Evolutionary conservation across 2,329 filamentous ascomycete species (phyloP), one percentile per base, ranked within the genome.

Genomic region (Thielaviopsis punctulata): DNA sequence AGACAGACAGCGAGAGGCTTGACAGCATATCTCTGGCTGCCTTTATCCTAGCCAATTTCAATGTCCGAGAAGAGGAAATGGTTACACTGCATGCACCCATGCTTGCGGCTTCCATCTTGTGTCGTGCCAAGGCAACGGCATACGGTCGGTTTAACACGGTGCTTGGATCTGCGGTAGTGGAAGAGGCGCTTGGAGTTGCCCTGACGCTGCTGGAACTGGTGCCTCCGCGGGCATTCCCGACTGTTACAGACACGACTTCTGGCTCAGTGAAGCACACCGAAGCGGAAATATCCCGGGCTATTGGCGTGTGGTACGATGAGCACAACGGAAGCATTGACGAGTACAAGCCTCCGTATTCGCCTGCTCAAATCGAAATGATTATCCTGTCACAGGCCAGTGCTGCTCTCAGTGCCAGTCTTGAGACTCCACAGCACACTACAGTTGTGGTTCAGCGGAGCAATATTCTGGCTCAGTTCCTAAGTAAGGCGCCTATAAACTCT

Each of bases 1-100:
- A 45, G 21, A 51, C 51, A 24, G 53, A 55, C 3, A 66, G 68
- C 4, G 72, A 78, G 52, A 75, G 73, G 49, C 67, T 76, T 56
- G 75, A 77, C 52, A 81, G 83, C 56, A 69, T 95, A 51, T 75
- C 77, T 19, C 71, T 95, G 43, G 80, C 89, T 51, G 77, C 76
- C 56, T 98, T 96, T 64, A 82, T 95, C 52, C 68, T 95, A 57
- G 68, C 76, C 4, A 83, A 90, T 59, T 98, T 98, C 72, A 96
- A 95, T 64, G 77, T 96, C 48, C 79, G 82, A 51, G 92, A 98
- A 66, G 92, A 96, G 64, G 93, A 98, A 62, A 96, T 98, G 90
- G 66, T 94, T 15, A 78, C 84, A 1, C 69, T 86, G 21, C 90
- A 96, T 66, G 84, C 89, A 25, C 90, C 90, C 30, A 66, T 93